These are phyloP conservation scores for Diaporthe humulicola DNA, from an alignment of 2,329 filamentous ascomycete genomes.

Conservation along the genomic window DNA sequence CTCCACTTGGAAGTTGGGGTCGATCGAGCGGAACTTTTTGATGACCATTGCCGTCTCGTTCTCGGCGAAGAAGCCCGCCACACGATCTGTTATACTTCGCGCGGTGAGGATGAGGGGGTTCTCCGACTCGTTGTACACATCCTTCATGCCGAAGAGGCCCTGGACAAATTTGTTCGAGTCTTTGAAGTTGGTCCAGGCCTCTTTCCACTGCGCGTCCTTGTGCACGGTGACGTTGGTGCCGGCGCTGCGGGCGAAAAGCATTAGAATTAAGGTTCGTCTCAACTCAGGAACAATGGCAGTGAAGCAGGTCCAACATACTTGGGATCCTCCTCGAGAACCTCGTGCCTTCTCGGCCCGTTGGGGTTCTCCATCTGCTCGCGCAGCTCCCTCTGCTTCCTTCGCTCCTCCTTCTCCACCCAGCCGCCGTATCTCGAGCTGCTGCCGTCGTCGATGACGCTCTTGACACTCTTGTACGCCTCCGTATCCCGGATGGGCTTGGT, in stretches of 20 bases:
- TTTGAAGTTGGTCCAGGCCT: conserved; percentile 96
- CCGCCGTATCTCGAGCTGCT: conserved; percentile 96
- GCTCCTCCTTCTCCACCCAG: conserved; percentile 97
- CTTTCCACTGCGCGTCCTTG: conserved; percentile 98
- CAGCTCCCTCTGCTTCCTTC: conserved; percentile 81
- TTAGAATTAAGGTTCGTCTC: conserved; percentile 47
- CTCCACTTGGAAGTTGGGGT: conserved; percentile 94
- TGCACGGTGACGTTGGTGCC: conserved; percentile 95
- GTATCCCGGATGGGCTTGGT: conserved; percentile 95
- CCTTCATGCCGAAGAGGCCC: conserved; percentile 87
- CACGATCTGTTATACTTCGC: conserved; percentile 91
- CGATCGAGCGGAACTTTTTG: conserved; percentile 97
- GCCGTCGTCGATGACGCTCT: conserved; percentile 96
- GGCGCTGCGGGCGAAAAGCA: conserved; percentile 68
- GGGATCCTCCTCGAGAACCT: conserved; percentile 84
- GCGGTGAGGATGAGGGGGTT: conserved; percentile 95
- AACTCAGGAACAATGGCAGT: conserved; percentile 38
- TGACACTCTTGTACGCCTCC: conserved; percentile 93
- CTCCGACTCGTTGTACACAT: conserved; percentile 94
- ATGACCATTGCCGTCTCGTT: conserved; percentile 98
- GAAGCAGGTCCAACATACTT: conserved; percentile 72
- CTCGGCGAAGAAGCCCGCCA: conserved; percentile 97
- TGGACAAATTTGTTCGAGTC: conserved; percentile 92
- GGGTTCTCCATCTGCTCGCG: conserved; percentile 71
- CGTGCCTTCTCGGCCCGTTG: conserved; percentile 60